Evolutionary conservation across 305 asterid genomes (phyloP).

Genomic region (Fraxinus nigra): DNA sequence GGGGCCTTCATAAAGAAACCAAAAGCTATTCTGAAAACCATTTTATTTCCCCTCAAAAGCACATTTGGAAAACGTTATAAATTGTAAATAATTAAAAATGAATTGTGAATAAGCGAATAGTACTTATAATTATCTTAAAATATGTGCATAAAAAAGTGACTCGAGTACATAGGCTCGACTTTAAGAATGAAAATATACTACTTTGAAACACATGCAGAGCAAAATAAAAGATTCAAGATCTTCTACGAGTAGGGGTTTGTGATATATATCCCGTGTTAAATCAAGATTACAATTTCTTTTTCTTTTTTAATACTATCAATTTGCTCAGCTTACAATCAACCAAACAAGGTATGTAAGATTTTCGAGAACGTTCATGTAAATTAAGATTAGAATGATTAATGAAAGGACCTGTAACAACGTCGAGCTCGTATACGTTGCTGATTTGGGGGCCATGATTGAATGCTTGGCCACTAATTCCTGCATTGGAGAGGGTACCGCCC

Average conservation of each 20-base stretch:
- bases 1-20: not conserved
- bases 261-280: not conserved
- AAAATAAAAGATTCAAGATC: not conserved
- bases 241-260: not conserved
- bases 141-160: not conserved
- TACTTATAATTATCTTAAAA: too few species aligned
- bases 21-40: not conserved
- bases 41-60: not conserved
- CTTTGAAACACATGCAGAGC: slow-evolving; percentile 9
- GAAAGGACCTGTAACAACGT: slow-evolving; percentile 68
- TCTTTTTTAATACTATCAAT: not conserved
- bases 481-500: slow-evolving; percentile 81
- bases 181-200: not conserved
- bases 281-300: not conserved
- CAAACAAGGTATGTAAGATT: not conserved
- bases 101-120: rapidly evolving
- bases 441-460: slow-evolving; percentile 84
- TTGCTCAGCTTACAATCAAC: not conserved
- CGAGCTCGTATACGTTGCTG: slow-evolving; percentile 64
- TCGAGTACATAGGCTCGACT: not conserved
- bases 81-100: too few species aligned
- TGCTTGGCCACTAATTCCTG: slow-evolving; percentile 84
- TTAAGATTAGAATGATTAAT: not conserved
- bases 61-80: too few species aligned
- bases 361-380: not conserved